A percentile compares a stretch with the other conserved stretches of the same genome.
Evolutionary conservation across 2,329 filamentous ascomycete genomes (phyloP).

Genomic region (Fusarium paranaense): DNA sequence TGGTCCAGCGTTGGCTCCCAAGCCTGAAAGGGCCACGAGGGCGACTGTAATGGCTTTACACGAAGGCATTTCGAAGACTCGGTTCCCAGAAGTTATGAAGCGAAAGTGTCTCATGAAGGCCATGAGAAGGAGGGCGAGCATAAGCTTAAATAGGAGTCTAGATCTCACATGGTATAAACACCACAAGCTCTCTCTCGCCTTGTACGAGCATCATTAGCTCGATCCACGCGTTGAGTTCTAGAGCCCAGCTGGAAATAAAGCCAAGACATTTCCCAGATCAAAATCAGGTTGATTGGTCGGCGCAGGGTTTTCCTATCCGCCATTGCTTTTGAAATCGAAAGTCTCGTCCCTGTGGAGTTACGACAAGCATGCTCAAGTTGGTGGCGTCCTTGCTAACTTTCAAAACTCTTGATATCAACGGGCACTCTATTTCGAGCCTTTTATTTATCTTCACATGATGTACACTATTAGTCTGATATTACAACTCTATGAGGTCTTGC

Average conservation of each 20-base stretch:
- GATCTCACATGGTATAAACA: neutral
- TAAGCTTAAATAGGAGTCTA: neutral
- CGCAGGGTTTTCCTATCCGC: neutral
- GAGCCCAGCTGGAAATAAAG: neutral
- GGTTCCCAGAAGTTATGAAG: too few species aligned
- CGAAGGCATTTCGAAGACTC: too few species aligned
- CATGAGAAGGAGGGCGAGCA: neutral
- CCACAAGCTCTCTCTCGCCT: neutral
- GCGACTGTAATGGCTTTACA: too few species aligned
- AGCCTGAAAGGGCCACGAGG: too few species aligned
- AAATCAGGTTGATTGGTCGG: neutral
- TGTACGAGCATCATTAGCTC: neutral
- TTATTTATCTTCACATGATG: neutral
- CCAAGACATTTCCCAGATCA: neutral
- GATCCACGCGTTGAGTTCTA: neutral
- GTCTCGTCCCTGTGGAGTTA: neutral
- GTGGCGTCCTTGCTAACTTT: neutral
- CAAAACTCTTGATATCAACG: neutral
- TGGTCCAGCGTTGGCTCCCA: too few species aligned
- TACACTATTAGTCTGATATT: neutral
- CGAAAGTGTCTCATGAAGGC: too few species aligned
- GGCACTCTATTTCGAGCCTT: neutral
- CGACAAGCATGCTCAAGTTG: neutral
- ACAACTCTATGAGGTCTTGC: constrained; percentile 35
- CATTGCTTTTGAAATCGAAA: neutral